Evolutionary conservation across 441 rosid genomes (phyloP).

Genomic region (Croton laevigatus): DNA sequence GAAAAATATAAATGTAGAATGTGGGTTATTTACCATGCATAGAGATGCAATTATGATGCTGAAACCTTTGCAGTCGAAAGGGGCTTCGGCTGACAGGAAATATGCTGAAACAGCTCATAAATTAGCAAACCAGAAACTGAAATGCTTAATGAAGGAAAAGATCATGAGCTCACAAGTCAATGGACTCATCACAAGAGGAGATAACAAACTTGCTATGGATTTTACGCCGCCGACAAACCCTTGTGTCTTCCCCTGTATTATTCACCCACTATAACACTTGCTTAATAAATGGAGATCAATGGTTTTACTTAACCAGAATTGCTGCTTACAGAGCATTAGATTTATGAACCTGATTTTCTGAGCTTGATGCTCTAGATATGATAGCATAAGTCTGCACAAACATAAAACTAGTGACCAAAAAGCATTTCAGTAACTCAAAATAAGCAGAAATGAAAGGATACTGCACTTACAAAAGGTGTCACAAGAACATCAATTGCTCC

Average conservation of each 20-base stretch:
- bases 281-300: too few relatives aligned
- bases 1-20: too few relatives aligned
- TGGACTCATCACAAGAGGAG: slow-evolving; percentile 55
- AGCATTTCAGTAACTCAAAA: neutral
- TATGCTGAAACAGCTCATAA: slow-evolving; percentile 31
- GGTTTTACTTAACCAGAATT: too few relatives aligned
- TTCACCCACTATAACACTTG: too few relatives aligned
- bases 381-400: slow-evolving; percentile 47
- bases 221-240: slow-evolving; percentile 56
- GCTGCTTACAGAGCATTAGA: slow-evolving; percentile 18
- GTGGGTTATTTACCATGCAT: slow-evolving; percentile 42
- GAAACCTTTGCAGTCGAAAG: slow-evolving; percentile 54
- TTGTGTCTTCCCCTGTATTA: slow-evolving; percentile 51
- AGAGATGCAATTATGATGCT: slow-evolving; percentile 48
- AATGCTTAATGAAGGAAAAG: neutral
- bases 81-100: slow-evolving; percentile 42
- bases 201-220: slow-evolving; percentile 46
- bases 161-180: slow-evolving; percentile 41
- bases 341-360: slow-evolving; percentile 49
- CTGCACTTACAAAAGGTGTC: slow-evolving; percentile 42
- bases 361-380: slow-evolving; percentile 52
- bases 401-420: neutral
- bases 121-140: neutral
- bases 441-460: neutral
- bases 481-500: slow-evolving; percentile 49